Evolutionary conservation across 768 basidiomycete species (phyloP), one percentile per base, ranked within the genome.

Genomic region (Epithele typhae): DNA sequence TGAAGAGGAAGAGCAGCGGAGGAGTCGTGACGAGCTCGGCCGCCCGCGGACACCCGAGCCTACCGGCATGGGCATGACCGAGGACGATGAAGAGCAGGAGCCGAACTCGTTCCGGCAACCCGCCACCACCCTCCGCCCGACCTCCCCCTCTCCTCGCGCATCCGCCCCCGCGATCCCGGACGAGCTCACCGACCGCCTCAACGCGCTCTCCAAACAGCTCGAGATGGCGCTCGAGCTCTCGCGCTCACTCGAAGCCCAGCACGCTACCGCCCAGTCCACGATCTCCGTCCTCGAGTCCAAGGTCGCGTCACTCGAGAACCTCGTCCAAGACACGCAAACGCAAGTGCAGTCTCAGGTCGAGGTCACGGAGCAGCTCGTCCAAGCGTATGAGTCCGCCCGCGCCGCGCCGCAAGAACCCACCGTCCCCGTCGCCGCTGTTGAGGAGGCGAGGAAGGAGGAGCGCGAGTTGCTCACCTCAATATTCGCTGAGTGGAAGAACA

Each of bases 41-140:
- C 73, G 88, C 34, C 90, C 89, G 3, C 72, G 76, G 6, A 93
- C 92, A 5, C 91, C 90, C 0, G 91, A 92, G 59, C 91, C 89
- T 4, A 79, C 78, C 10, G 72, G 70, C 39, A 76, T 76, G 67
- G 76, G 76, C 32, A 73, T 77, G 66, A 59, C 61, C 38, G 75
- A 62, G 41, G 73, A 71, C 27, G 68, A 71, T 37, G 71, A 77
- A 38, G 71, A 78, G 7, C 64, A 69, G 17, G 64, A 62, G 37
- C 53, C 40, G 23, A 32, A 33, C 35, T 46, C 40, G 21, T 45
- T 41, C 25, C 52, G 42, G 33, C 45, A 37, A 22, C 22, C 43
- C 7, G 34, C 33, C 21, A 33, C 35, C 18, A 40, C 47, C 42
- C 32, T 33, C 3, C 49, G 55, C 14, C 61, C 62, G 2, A 55